Conservation (phyloP, 2,329 filamentous ascomycete genomes). For the Aspergillus aculeatinus region DNA sequence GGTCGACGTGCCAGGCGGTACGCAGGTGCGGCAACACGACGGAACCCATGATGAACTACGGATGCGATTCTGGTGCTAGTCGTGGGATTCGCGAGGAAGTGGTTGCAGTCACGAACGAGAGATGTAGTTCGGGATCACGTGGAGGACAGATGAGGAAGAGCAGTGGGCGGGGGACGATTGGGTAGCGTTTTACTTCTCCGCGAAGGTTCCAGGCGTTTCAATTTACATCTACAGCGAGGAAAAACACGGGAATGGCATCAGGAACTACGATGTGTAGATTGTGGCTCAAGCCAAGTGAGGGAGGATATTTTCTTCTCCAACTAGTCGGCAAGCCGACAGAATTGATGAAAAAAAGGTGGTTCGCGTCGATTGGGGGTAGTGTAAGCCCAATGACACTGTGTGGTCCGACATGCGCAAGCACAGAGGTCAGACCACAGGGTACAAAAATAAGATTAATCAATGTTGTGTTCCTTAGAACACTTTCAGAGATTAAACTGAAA, state of each 20-base stretch:
- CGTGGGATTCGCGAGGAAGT: background rate
- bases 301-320: conserved; percentile 55
- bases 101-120: background rate
- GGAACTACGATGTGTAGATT: too few relatives aligned
- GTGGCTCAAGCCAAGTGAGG: too few relatives aligned
- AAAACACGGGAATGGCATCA: too few relatives aligned
- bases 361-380: conserved; percentile 74
- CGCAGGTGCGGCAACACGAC: conserved; percentile 88
- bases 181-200: background rate
- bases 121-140: conserved; percentile 9
- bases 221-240: background rate
- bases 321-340: conserved; percentile 51
- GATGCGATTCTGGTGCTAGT: background rate
- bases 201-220: background rate
- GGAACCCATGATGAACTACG: conserved; percentile 62
- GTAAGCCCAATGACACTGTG: conserved; percentile 76
- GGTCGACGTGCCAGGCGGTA: conserved; percentile 97
- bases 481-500: conserved; percentile 97
- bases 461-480: conserved; percentile 68
- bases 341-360: conserved; percentile 60
- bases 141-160: background rate
- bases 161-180: background rate
- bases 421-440: conserved; percentile 58
- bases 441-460: conserved; percentile 84
- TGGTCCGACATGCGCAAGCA: conserved; percentile 66